Evolutionary conservation across 768 basidiomycete genomes (phyloP).

Genomic region (Candolleomyces aberdarensis): DNA sequence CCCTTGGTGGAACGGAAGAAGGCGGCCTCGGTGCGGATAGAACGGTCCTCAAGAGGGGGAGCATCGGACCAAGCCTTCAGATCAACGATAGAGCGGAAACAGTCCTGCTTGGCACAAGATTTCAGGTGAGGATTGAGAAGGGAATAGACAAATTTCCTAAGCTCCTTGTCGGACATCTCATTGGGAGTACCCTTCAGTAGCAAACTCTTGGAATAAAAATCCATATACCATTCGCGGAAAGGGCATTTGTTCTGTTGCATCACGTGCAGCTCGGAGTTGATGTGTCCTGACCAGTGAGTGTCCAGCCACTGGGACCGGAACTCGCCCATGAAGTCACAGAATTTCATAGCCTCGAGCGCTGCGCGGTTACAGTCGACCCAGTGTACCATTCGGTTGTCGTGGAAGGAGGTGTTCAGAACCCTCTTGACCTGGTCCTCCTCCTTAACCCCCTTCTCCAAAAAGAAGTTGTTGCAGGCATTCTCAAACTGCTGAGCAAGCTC

Average conservation of each 20-base stretch:
- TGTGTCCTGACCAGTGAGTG: neutral
- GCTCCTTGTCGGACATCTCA: neutral
- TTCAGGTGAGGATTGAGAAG: neutral
- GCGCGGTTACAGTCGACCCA: no score
- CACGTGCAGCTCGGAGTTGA: neutral
- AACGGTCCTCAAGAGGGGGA: neutral
- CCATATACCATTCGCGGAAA: neutral
- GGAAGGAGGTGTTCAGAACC: no score
- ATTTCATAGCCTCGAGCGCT: no score
- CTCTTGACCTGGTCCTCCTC: no score
- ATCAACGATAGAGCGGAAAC: neutral
- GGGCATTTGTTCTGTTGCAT: neutral
- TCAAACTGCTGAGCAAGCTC: no score
- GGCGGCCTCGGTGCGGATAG: no score
- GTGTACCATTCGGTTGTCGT: no score
- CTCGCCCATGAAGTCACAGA: neutral
- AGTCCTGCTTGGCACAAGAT: neutral
- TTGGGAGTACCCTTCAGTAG: neutral
- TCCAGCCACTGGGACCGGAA: neutral
- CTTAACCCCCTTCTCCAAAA: no score
- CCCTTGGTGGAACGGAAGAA: no score
- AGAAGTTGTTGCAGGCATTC: no score
- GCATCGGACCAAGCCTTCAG: neutral
- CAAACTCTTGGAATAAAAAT: neutral
- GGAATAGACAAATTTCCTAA: neutral